Evolutionary conservation across 495 filamentous ascomycete genomes (phyloP), one percentile per base, ranked within the genome.

Genomic region (Recurvomyces mirabilis): DNA sequence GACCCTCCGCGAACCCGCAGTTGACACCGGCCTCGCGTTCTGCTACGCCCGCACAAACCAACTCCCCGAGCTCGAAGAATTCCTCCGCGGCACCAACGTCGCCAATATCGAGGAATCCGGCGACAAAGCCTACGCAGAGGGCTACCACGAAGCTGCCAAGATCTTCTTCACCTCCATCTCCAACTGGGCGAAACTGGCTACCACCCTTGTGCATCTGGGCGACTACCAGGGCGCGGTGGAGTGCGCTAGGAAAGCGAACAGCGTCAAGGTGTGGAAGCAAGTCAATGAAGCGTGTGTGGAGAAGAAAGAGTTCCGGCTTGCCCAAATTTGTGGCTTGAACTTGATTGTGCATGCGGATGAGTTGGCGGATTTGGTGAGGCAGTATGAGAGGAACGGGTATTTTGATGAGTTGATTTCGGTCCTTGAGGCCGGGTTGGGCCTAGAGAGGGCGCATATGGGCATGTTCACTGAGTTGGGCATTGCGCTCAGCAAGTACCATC

Each of bases 261-360:
- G 87, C 69, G 87, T 93, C 67, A 94, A 93, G 72, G 93, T 99
- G 42, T 99, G 93, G 93, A 94, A 88, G 68, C 86, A 99, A 65
- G 93, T 99, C 53, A 93, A 96, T 65, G 82, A 83, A 60, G 93
- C 91, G 26, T 99, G 93, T 64, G 84, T 99, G 42, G 73, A 78
- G 52, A 99, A 94, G 82, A 95, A 94, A 70, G 93, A 99, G 60
- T 99, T 99, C 77, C 83, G 91, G 51, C 81, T 99, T 35, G 91
- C 93, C 25, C 93, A 96, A 70, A 99, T 99, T 57, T 99, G 93
- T 64, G 93, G 93, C 71, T 77, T 99, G 23, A 99, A 95, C 67
- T 74, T 99, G 41, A 96, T 99, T 55, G 87, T 99, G 42, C 89
- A 99, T 61, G 93, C 93, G 15, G 93, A 99, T 63, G 91, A 99